Evolutionary conservation across 2,329 filamentous ascomycete genomes (phyloP).

Genomic region (Acrocalymma vagum): DNA sequence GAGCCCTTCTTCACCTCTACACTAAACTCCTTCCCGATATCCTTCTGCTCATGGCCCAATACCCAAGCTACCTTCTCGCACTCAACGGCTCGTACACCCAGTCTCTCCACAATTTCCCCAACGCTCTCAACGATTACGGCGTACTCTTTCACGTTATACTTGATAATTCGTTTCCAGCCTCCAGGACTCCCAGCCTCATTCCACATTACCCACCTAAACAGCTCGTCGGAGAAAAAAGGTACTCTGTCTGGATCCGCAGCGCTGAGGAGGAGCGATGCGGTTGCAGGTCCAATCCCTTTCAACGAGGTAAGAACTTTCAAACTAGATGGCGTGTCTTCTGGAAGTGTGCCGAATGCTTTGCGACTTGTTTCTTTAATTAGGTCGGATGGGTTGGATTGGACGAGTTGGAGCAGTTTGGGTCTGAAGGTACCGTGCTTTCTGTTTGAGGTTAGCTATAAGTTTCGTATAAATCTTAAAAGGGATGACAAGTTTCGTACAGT

Average conservation of each 20-base stretch:
- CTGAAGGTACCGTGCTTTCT: slow-evolving; percentile 62
- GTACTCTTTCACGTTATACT: slow-evolving; percentile 77
- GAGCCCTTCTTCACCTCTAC: neutral
- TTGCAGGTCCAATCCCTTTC: slow-evolving; percentile 81
- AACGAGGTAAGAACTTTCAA: slow-evolving; percentile 66
- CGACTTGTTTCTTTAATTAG: slow-evolving; percentile 59
- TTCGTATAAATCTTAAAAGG: neutral
- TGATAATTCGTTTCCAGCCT: slow-evolving; percentile 63
- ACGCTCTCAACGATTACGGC: slow-evolving; percentile 57
- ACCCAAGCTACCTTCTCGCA: slow-evolving; percentile 78
- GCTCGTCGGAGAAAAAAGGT: slow-evolving; percentile 83
- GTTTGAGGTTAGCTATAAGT: neutral
- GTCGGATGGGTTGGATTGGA: slow-evolving; percentile 66
- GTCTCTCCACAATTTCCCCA: slow-evolving; percentile 29
- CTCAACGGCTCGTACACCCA: slow-evolving; percentile 61
- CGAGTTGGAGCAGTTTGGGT: slow-evolving; percentile 54
- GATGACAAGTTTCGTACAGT: slow-evolving; percentile 32
- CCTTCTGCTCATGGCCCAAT: slow-evolving; percentile 58
- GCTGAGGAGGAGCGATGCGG: slow-evolving; percentile 76
- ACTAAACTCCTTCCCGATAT: slow-evolving; percentile 23
- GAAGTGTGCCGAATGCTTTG: slow-evolving; percentile 56
- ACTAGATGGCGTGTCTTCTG: neutral
- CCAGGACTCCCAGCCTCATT: slow-evolving; percentile 54
- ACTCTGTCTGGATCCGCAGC: slow-evolving; percentile 67
- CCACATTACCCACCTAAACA: slow-evolving; percentile 75